Evolutionary conservation across 164 flowering plant genomes (phyloP), one percentile per base, ranked within the genome.

Genomic region (Umbellularia californica): DNA sequence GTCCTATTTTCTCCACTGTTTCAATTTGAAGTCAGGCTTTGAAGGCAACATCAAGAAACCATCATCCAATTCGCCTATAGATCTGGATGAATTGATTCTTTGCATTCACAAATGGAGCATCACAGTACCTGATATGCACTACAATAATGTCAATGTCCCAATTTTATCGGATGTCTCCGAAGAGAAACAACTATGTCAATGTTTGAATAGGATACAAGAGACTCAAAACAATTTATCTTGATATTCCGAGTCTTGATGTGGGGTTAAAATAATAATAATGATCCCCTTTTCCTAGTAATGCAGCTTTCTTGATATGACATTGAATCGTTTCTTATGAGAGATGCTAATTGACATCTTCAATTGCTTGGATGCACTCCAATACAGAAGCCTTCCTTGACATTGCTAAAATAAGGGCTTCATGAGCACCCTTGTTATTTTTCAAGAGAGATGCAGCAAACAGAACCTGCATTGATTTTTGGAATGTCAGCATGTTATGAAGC

Each of bases 301-400:
- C 22, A 63, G 5, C 17, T 14, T 55, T 19, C 60, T 55, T 55
- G 19, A 55, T 55, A 14, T 55, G 20, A 55, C 60, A 55, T 10
- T 19, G 2, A 14, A 64, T 64, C 5, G 28, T 10, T 27, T 20
- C 19, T 19, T 15, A 66, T 25, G 19, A 30, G 35, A 30, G 30
- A 27, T 15, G 69, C 76, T 80, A 85, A 24, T 74, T 75, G 62
- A 90, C 84, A 52, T 83, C 82, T 84, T 94, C 98, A 76, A 94
- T 91, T 51, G 94, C 91, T 79, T 92, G 80, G 65, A 94, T 90
- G 83, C 97, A 94, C 72, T 94, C 91, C 72, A 94, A 17, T 28
- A 94, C 93, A 24, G 91, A 75, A 47, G 87, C 92, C 70, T 89
- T 92, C 2, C 85, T 87, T 35, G 89, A 82, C 98, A 94, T 92